Evolutionary conservation across 1,139 yeast species (phyloP).

Genomic region (Hyphopichia fennica): DNA sequence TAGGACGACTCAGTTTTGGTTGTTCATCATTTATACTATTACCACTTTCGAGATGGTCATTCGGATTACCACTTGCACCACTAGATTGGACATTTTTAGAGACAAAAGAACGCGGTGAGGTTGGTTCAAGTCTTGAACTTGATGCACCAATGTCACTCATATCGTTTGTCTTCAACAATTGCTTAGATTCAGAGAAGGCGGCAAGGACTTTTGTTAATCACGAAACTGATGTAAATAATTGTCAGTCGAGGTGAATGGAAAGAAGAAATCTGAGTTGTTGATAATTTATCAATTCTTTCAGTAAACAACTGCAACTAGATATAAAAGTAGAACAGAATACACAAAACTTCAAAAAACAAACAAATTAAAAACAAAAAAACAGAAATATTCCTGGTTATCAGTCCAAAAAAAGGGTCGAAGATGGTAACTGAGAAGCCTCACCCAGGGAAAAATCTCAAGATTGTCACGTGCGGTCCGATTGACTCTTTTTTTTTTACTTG

Average conservation of each 20-base stretch:
- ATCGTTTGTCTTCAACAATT: no score
- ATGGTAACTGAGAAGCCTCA: not conserved
- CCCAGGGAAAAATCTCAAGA: not conserved
- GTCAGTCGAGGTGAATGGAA: no score
- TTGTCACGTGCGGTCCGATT: not conserved
- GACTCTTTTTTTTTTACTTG: no score
- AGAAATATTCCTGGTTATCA: not conserved
- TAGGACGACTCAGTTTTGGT: slow-evolving; percentile 14
- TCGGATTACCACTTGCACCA: slow-evolving; percentile 1
- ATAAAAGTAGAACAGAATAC: not conserved
- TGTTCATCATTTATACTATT: not conserved
- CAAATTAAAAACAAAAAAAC: not conserved
- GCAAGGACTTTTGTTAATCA: no score
- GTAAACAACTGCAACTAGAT: no score
- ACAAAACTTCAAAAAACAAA: not conserved
- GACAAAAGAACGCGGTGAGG: slow-evolving; percentile 1
- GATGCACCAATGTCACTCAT: slow-evolving; percentile 2
- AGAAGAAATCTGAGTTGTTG: no score
- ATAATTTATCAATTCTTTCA: no score
- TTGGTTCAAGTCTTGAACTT: not conserved
- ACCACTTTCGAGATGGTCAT: no score
- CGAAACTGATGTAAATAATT: no score
- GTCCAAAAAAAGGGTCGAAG: not conserved
- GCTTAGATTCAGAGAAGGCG: no score
- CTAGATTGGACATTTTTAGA: slow-evolving; percentile 2